These are phyloP conservation scores for Verruconis gallopava DNA, from an alignment of 2,329 filamentous ascomycete species.

Conservation along the genomic window DNA sequence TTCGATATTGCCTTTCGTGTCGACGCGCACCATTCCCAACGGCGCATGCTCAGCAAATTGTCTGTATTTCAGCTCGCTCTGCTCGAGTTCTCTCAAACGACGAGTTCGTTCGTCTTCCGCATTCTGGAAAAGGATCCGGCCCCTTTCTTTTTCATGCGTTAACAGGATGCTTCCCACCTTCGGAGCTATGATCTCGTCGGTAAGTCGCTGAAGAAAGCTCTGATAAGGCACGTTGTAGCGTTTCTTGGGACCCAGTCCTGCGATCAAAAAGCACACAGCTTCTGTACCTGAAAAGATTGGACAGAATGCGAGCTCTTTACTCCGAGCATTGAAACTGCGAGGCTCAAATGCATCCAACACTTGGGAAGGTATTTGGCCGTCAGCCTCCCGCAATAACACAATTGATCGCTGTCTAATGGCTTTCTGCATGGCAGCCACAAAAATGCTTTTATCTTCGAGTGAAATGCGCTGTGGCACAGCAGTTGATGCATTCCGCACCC, in stretches of 20 bases:
- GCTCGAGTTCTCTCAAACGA: not conserved
- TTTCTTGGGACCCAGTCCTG: constrained; percentile 4
- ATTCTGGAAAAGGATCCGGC: not conserved
- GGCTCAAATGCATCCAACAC: not conserved
- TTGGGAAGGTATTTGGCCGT: not conserved
- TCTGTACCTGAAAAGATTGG: constrained; percentile 1
- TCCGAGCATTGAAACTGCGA: constrained; percentile 2
- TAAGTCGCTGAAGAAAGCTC: not conserved
- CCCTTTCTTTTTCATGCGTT: not conserved
- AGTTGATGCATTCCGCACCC: not conserved
- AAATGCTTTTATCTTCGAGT: not conserved
- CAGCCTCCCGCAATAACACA: not conserved
- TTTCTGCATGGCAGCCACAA: not conserved
- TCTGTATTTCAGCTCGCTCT: constrained; percentile 4
- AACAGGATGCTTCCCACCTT: not conserved
- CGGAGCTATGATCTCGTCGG: constrained; percentile 2
- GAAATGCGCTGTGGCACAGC: not conserved
- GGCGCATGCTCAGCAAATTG: constrained; percentile 21
- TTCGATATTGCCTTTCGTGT: not conserved
- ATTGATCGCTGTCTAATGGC: not conserved
- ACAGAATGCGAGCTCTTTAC: constrained; percentile 1
- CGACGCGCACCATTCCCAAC: constrained; percentile 50
- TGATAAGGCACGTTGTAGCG: constrained; percentile 1
- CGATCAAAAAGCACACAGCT: not conserved
- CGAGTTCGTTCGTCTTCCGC: not conserved